phyloP scores from a whole-genome alignment of 805 yeast genomes.

The Limtongozyma cylindracea region DNA sequence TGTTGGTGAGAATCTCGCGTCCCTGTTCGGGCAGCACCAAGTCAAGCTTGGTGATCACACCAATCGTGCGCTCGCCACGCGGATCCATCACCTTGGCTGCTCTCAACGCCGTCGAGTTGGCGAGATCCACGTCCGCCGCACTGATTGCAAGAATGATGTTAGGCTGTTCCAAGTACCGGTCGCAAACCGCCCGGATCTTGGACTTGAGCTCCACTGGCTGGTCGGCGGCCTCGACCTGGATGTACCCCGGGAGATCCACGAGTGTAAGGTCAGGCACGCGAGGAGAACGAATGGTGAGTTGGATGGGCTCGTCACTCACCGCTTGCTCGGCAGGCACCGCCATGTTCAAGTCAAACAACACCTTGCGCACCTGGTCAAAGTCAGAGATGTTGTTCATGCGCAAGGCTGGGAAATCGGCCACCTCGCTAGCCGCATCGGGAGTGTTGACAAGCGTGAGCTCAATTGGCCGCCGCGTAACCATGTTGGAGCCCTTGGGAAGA shows the following conservation, averaged over 20 bases:
- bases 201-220: constrained; percentile 71
- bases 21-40: constrained; percentile 63
- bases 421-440: constrained; percentile 55
- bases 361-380: constrained; percentile 68
- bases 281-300: constrained; percentile 75
- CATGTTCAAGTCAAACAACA: constrained; percentile 72
- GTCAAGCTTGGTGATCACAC: constrained; percentile 87
- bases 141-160: constrained; percentile 89
- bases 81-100: constrained; percentile 87
- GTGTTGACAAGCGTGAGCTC: constrained; percentile 82
- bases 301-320: constrained; percentile 84
- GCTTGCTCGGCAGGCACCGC: constrained; percentile 77
- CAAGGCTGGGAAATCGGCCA: constrained; percentile 84
- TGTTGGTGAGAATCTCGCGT: constrained; percentile 38
- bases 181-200: constrained; percentile 60
- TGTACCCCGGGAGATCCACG: constrained; percentile 94
- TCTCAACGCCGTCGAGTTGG: constrained; percentile 81
- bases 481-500: constrained; percentile 87
- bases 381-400: constrained; percentile 65
- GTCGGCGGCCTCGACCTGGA: constrained; percentile 90
- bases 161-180: constrained; percentile 70
- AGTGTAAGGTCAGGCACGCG: constrained; percentile 71
- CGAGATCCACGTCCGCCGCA: constrained; percentile 94
- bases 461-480: constrained; percentile 96
- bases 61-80: constrained; percentile 83